phyloP scores from a whole-genome alignment of 495 filamentous ascomycete species.

The Trichoderma parareesei region DNA sequence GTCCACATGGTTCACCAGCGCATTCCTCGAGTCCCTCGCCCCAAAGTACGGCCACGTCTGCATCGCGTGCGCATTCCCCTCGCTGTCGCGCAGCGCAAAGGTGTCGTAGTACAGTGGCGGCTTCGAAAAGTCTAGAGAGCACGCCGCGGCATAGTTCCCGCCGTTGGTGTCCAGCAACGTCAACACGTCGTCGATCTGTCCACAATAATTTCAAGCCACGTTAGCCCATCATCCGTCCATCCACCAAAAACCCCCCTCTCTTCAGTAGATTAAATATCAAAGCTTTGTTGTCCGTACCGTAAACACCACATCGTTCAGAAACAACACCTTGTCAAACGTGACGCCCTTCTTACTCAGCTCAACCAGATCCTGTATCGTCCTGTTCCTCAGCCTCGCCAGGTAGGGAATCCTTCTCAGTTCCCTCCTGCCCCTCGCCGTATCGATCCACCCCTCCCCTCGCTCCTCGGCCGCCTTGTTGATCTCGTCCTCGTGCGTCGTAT shows the following conservation, averaged over 20 bases:
- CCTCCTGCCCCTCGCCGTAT: conserved; percentile 37
- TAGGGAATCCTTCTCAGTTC: conserved; percentile 61
- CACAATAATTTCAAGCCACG: neutral
- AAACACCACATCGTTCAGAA: conserved; percentile 71
- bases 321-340: conserved; percentile 61
- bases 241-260: neutral
- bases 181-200: conserved; percentile 54
- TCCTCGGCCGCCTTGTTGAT: conserved; percentile 33
- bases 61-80: conserved; percentile 52
- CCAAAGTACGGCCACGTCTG: conserved; percentile 75
- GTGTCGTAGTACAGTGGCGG: conserved; percentile 73
- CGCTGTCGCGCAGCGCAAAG: conserved; percentile 68
- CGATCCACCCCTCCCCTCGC: conserved; percentile 49
- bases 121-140: conserved; percentile 66
- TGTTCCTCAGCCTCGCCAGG: conserved; percentile 55
- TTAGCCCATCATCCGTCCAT: neutral
- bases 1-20: conserved; percentile 42
- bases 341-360: conserved; percentile 38
- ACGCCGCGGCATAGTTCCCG: conserved; percentile 71
- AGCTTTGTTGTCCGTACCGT: conserved; percentile 34
- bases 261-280: neutral
- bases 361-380: conserved; percentile 41
- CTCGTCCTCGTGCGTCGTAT: conserved; percentile 49
- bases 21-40: conserved; percentile 47
- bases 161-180: conserved; percentile 64